phyloP scores from a whole-genome alignment of 202 grass and related monocot species.

The Musa balbisiana region DNA sequence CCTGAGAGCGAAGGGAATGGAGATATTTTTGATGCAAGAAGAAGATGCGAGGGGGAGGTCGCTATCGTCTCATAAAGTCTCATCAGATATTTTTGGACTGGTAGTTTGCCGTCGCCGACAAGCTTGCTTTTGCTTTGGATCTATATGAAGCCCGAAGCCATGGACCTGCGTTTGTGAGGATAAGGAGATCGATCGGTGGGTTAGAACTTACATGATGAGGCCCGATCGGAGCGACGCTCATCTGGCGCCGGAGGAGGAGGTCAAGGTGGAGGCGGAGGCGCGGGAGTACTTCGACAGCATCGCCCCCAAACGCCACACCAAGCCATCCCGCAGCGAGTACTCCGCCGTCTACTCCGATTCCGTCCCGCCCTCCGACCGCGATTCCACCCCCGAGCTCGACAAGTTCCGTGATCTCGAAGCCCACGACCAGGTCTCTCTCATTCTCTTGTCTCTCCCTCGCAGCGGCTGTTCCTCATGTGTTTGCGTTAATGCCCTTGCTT shows the following conservation, averaged over 20 bases:
- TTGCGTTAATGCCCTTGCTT: too few relatives aligned
- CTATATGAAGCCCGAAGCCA: too few relatives aligned
- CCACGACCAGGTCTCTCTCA: slow-evolving; percentile 30
- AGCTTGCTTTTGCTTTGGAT: too few relatives aligned
- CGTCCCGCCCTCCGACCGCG: slow-evolving; percentile 16
- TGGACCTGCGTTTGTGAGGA: too few relatives aligned
- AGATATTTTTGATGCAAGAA: too few relatives aligned
- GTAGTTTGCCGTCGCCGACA: too few relatives aligned
- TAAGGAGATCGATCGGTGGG: too few relatives aligned
- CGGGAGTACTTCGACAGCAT: slow-evolving; percentile 51
- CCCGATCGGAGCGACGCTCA: slow-evolving; percentile 60
- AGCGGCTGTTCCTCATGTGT: too few relatives aligned
- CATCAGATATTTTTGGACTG: too few relatives aligned
- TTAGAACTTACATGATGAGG: slow-evolving; percentile 12
- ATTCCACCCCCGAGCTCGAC: slow-evolving; percentile 48
- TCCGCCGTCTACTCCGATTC: slow-evolving; percentile 53
- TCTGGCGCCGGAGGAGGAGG: slow-evolving; percentile 44
- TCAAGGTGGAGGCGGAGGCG: slow-evolving; percentile 41
- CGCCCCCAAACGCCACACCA: slow-evolving; percentile 70
- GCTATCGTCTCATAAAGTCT: too few relatives aligned
- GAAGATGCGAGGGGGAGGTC: too few relatives aligned
- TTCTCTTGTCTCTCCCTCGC: not conserved
- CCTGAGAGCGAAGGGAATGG: too few relatives aligned
- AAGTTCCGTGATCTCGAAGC: slow-evolving; percentile 56
- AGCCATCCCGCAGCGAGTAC: slow-evolving; percentile 68